Evolutionary conservation across 257 asterid species (phyloP), one percentile per base, ranked within the genome.

Genomic region (Solanum appendiculatum): DNA sequence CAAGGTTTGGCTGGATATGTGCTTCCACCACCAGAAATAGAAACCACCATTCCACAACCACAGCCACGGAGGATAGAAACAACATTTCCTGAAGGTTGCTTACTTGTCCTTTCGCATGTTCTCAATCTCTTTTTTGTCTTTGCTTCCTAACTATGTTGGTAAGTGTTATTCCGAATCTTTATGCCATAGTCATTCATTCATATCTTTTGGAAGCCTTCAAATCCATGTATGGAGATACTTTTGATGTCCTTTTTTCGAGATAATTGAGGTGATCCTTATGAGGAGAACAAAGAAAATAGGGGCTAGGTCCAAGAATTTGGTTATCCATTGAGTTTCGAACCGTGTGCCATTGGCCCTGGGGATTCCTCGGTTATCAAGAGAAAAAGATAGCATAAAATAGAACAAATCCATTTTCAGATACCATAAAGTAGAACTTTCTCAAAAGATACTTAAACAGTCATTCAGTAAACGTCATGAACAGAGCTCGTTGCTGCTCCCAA

Each of bases 61-160:
- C 91, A 86, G 34, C 64, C 66, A 9, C 86, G 5, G 39, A 75
- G 34, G 66, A 80, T 87, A 48, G 86, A 84, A 83, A 86, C 77
- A 39, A 69, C 91, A n/a, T 75, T 37, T 63, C 90, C 92, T 27
- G 87, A 91, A 93, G 94, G 94, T 93, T 84, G 36, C 27, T 25
- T 72, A 33, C 64, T 48, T 18, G 31, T 20, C 20, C 34, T 31
- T 21, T 5, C 9, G 23, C 42, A 40, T 86, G 68, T 84, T 58
- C 72, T 82, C 18, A 3, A 10, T 73, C 16, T 63, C 54, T 42
- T 31, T 27, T 9, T 75, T 82, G 34, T 10, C 82, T 70, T 80
- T 42, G 40, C 27, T 54, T 73, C 60, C 31, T 56, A 10, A 11
- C 9, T 46, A 75, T 75, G 83, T 40, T 75, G 58, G 58, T 42